Percentiles rank a stretch among this genome's conserved stretches.
phyloP scores from a whole-genome alignment of 2,329 filamentous ascomycete genomes.

The Sclerotinia nivalis region DNA sequence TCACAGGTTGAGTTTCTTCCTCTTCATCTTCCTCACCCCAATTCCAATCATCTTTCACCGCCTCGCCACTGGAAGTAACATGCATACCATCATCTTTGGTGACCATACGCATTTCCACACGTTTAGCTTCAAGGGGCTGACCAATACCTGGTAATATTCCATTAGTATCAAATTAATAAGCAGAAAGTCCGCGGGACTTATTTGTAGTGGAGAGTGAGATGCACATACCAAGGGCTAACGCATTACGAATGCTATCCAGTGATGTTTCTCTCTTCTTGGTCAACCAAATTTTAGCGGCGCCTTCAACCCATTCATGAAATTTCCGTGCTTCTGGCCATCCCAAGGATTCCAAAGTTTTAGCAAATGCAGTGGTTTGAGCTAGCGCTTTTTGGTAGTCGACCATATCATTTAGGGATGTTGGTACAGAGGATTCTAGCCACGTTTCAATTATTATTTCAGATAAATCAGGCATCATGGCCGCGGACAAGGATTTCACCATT shows the following conservation, averaged over 20 bases:
- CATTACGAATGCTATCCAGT: conserved; percentile 70
- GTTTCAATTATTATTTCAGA: conserved; percentile 66
- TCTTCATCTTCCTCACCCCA: conserved; percentile 71
- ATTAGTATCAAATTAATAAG: not conserved
- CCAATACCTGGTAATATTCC: conserved; percentile 56
- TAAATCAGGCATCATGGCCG: conserved; percentile 69
- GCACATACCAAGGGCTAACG: conserved; percentile 53
- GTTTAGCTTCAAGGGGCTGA: conserved; percentile 70
- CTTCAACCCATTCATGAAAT: conserved; percentile 76
- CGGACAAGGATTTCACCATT: conserved; percentile 61
- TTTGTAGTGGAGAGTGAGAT: not conserved
- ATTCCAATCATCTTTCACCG: conserved; percentile 62
- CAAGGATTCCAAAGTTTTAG: conserved; percentile 59
- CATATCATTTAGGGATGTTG: conserved; percentile 71
- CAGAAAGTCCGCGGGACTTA: not conserved
- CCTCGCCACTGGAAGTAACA: conserved; percentile 55
- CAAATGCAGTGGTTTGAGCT: conserved; percentile 64
- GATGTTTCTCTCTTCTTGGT: conserved; percentile 78
- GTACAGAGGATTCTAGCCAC: conserved; percentile 78
- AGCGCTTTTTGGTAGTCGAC: conserved; percentile 69
- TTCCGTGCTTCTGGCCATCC: conserved; percentile 64
- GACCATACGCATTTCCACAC: conserved; percentile 80
- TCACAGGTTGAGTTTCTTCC: conserved; percentile 34
- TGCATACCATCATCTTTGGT: conserved; percentile 66
- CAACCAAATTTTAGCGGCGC: conserved; percentile 82